Conservation (phyloP, 2,329 filamentous ascomycete genomes). For the Stylonectria norvegica region DNA sequence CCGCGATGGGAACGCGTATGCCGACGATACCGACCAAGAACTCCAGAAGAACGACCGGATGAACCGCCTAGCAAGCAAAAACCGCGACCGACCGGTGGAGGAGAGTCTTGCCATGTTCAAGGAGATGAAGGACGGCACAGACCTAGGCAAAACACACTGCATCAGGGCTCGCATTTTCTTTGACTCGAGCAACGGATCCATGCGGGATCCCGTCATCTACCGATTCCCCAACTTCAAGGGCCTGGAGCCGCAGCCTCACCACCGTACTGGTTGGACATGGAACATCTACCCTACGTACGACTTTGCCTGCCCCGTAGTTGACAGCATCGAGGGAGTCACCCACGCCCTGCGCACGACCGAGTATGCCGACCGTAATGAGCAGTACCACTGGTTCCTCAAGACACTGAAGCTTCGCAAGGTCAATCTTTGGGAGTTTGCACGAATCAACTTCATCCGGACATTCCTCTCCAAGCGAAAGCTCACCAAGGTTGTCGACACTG, state of each 20-base stretch:
- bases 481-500: constrained; percentile 74
- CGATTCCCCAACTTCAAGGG: constrained; percentile 69
- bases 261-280: constrained; percentile 75
- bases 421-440: constrained; percentile 80
- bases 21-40: constrained; percentile 89
- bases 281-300: constrained; percentile 89
- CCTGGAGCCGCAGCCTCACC: constrained; percentile 50
- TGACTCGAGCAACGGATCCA: constrained; percentile 90
- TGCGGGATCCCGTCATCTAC: constrained; percentile 97
- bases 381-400: constrained; percentile 83
- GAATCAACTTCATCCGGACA: constrained; percentile 80
- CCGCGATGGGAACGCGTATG: constrained; percentile 83
- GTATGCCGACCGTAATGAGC: constrained; percentile 82
- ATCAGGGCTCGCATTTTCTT: constrained; percentile 92
- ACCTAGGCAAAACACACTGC: constrained; percentile 79
- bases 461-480: constrained; percentile 85
- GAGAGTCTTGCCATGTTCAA: constrained; percentile 84
- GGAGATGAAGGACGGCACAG: constrained; percentile 85
- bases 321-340: constrained; percentile 77
- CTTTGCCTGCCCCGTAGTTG: constrained; percentile 78
- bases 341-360: constrained; percentile 81
- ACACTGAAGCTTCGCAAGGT: constrained; percentile 71
- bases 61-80: constrained; percentile 76
- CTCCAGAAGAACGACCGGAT: constrained; percentile 82
- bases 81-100: constrained; percentile 74